Percentiles rank a stretch among this genome's conserved stretches.
These are phyloP conservation scores for Thermomucor indicae-seudaticae DNA, from an alignment of 371 early-diverging fungal genomes.

Conservation along the genomic window DNA sequence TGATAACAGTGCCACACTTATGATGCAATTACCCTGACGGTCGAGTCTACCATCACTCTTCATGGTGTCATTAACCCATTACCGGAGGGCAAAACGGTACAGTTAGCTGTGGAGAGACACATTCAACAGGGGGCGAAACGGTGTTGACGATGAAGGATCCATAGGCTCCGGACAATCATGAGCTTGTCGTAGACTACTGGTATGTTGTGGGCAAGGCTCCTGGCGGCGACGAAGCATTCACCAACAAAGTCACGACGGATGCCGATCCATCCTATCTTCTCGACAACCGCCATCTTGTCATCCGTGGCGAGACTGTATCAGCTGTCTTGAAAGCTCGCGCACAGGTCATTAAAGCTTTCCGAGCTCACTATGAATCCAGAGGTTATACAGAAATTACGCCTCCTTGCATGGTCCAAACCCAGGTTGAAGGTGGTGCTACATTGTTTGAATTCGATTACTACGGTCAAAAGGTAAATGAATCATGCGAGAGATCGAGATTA, in stretches of 20 bases:
- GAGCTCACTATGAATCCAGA: constrained; percentile 87
- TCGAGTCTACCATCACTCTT: constrained; percentile 89
- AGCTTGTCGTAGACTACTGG: constrained; percentile 96
- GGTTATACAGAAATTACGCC: constrained; percentile 96
- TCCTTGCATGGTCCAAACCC: constrained; percentile 99
- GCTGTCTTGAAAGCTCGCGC: constrained; percentile 91
- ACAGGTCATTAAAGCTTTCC: constrained; percentile 87
- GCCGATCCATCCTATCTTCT: constrained; percentile 86
- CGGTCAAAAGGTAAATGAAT: constrained; percentile 68
- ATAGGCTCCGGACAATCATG: constrained; percentile 94
- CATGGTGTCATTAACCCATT: constrained; percentile 85
- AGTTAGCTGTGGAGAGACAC: constrained; percentile 1
- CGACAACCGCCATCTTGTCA: constrained; percentile 96
- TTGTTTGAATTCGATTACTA: constrained; percentile 98
- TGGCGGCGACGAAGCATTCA: constrained; percentile 91
- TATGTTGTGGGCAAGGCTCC: constrained; percentile 92
- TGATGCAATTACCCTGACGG: constrained; percentile 90
- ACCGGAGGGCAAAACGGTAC: constrained; percentile 92
- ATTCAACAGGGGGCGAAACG: not conserved
- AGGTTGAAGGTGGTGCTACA: constrained; percentile 99
- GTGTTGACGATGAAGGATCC: not conserved
- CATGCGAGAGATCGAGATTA: not conserved
- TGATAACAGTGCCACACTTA: constrained; percentile 94
- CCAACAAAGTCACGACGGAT: constrained; percentile 85
- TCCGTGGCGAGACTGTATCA: constrained; percentile 93